Evolutionary conservation across 805 yeast genomes (phyloP), one percentile per base, ranked within the genome.

Genomic region (Saturnispora zaruensis): DNA sequence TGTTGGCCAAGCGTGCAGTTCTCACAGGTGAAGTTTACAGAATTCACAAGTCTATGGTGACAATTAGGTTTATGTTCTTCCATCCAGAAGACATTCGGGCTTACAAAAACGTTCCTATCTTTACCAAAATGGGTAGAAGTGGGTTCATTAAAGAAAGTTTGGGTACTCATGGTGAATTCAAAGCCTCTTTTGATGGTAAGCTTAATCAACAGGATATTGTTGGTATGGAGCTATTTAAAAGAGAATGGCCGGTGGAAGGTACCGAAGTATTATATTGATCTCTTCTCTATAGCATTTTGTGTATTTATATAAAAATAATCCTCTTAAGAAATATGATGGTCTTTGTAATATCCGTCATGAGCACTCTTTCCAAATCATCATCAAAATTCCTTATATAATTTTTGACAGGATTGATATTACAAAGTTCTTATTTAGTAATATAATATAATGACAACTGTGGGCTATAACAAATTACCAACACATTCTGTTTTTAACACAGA

Each of bases 121-220:
- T 88, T 67, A 90, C 98, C 40, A 88, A 87, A 66, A 76, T 82
- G 59, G 99, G 99, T 46, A 81, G 97, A 66, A 76, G 89, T 20
- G 99, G 99, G 49, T 85, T 85, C 66, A 91, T 95, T 65, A 91
- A 87, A 68, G 97, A 91, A 66, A 79, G 90, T 63, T 75, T 93
- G 72, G 99, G 99, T 70, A 93, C 99, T 2, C 99, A 93, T 65
- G 99, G 99, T 55, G 88, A 91, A 72, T 90, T 84, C 78, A 93
- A 93, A 71, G 96, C 97, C 23, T 84, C 86, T 7, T 93, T 93
- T 60, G 97, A 93, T 64, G 91, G 90, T 52, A 87, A 84, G 61
- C 72, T 95, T 60, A 81, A 85, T 47, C 84, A 96, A 0, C 97
- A 90, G 69, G 99, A 93, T 67, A 82, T 87, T 13, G 81, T 93